phyloP scores from a whole-genome alignment of 2,329 filamentous ascomycete genomes.

The Botryosphaeria dothidea region DNA sequence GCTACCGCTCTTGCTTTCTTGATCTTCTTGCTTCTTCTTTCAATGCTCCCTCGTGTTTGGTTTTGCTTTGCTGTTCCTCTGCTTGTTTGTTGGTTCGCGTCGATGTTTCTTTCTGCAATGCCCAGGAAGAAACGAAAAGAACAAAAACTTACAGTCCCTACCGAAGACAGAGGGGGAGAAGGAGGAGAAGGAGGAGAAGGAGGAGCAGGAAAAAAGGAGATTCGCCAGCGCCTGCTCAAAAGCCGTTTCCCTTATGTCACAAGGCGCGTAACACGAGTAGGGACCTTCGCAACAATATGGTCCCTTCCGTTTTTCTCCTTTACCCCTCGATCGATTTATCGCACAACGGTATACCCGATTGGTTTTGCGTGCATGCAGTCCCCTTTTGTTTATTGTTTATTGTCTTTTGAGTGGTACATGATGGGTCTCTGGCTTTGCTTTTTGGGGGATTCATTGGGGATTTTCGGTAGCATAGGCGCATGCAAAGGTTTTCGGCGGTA shows the following conservation, averaged over 20 bases:
- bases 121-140: no score
- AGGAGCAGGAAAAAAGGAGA: background rate
- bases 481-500: background rate
- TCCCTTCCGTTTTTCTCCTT: background rate
- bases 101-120: background rate
- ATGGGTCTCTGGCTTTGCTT: no score
- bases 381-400: background rate
- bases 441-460: background rate
- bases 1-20: background rate
- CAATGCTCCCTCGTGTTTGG: background rate
- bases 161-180: background rate
- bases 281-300: no score
- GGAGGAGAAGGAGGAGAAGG: background rate
- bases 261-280: no score
- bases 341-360: background rate
- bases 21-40: background rate
- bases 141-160: background rate
- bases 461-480: background rate
- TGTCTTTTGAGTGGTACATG: background rate
- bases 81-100: slow-evolving; percentile 3
- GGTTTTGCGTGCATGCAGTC: background rate
- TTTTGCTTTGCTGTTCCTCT: background rate
- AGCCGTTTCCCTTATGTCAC: background rate
- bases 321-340: background rate
- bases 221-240: background rate